Conservation (phyloP, 495 filamentous ascomycete genomes). For the Tuber indicum region DNA sequence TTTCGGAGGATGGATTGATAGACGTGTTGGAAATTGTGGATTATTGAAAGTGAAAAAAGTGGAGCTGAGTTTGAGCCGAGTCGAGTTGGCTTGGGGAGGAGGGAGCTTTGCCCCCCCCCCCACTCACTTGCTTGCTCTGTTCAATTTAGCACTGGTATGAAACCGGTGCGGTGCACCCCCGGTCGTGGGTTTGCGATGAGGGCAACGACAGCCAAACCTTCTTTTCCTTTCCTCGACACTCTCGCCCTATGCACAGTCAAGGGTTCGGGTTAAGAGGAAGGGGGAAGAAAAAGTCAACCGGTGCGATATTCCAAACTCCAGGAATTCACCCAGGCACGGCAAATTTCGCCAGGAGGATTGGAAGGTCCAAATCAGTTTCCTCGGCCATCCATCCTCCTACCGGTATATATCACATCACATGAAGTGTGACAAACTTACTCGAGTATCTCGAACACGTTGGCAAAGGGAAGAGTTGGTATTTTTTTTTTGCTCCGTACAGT, state of each 20-base stretch:
- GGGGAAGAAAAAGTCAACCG: not conserved
- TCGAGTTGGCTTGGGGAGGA: not conserved
- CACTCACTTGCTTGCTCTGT: not conserved
- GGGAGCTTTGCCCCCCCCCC: not conserved
- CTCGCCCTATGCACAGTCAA: constrained; percentile 15
- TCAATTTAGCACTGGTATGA: not conserved
- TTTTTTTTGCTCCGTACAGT: not conserved
- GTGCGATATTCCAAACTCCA: not conserved
- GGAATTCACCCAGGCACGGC: not conserved
- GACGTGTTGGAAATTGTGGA: not conserved
- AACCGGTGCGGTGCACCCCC: not conserved
- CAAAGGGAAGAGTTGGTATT: not conserved
- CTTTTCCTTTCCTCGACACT: not conserved
- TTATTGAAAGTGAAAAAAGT: not conserved
- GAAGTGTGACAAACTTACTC: not conserved
- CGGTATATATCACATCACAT: not conserved
- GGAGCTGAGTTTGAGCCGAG: not conserved
- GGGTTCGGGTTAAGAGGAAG: constrained; percentile 12
- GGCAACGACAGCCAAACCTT: not conserved
- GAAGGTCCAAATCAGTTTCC: not conserved
- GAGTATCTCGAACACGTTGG: not conserved
- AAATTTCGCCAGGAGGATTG: not conserved
- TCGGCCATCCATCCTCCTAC: not conserved
- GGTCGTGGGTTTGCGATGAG: not conserved
- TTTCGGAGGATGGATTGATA: not conserved